These are phyloP conservation scores for Microsporum ferrugineum DNA, from an alignment of 2,329 filamentous ascomycete genomes.

Conservation along the genomic window DNA sequence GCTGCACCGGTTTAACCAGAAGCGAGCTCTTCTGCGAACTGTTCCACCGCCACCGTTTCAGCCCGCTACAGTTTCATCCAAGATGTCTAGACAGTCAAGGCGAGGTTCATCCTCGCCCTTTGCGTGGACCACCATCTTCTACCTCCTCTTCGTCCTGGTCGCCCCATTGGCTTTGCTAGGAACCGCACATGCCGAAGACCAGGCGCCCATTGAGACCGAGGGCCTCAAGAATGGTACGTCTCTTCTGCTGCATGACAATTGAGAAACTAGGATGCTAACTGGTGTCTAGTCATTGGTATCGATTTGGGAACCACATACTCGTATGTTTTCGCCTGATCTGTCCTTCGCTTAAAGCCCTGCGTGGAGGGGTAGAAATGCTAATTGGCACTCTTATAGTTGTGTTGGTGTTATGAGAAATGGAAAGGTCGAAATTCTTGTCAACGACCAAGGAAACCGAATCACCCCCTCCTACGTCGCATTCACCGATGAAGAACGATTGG, in stretches of 20 bases:
- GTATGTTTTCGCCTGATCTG: conserved; percentile 18
- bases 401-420: conserved; percentile 94
- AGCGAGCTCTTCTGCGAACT: neutral
- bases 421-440: conserved; percentile 89
- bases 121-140: conserved; percentile 81
- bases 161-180: conserved; percentile 75
- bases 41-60: neutral
- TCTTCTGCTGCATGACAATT: neutral
- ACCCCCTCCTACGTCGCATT: conserved; percentile 93
- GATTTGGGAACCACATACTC: conserved; percentile 81
- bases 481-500: conserved; percentile 90
- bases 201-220: conserved; percentile 54
- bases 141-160: conserved; percentile 78
- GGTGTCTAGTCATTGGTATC: conserved; percentile 67
- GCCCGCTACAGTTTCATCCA: conserved; percentile 18
- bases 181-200: conserved; percentile 58
- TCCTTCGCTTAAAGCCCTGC: neutral
- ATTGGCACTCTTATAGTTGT: conserved; percentile 50
- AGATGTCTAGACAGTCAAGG: conserved; percentile 50
- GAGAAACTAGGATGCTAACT: neutral
- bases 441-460: conserved; percentile 94
- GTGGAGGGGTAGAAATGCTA: neutral
- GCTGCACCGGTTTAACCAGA: neutral
- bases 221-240: conserved; percentile 60
- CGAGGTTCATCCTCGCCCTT: conserved; percentile 54